Base-by-base conservation (phyloP, 805 yeast species). In the Saturnispora halmiae region DNA sequence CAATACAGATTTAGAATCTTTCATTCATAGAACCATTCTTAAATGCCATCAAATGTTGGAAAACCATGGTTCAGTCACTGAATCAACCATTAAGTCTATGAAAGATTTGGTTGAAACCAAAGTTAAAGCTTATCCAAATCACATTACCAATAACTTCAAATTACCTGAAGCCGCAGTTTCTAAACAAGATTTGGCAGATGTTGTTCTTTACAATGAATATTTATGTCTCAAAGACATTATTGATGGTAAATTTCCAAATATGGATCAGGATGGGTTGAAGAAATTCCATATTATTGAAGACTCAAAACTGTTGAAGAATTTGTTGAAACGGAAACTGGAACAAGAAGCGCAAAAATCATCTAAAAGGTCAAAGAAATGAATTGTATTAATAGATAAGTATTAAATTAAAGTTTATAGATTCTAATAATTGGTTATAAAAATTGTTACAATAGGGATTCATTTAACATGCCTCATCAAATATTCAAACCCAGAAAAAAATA, bases 401-500 rank as follows among this genome's bases (percentile, higher is more conserved):
- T 27, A 11, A 27, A 11, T 13, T 27, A 9, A 9, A 13, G 14
- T 13, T 27, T 27, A 9, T 27, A 13, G 9, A 9, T 27, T 27
- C 13, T 27, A 27, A 9, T 27, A 27, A 13, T 9, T 27, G 7
- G 7, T 27, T 13, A 4, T 27, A 6, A 27, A 9, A 4, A 27
- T 27, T 31, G 14, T 31, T 19, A n/a, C 22, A 33, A 8, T 16
- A 14, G 4, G 11, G n/a, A 6, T 29, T 29, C 30, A 73, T 11
- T 66, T 65, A 36, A 78, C 56, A 47, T 73, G 67, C 36, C 65
- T 65, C 85, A 82, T 77, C 40, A 79, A 58, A 47, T 68, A 71
- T 58, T 84, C 95, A 60, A 73, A 85, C 13, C 73, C 61, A 27
- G 85, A 70, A 59, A 85, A 85, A 55, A 85, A 82, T 6, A 79